Base-by-base conservation (phyloP, 164 flowering plant species). In the Magnolia kwangsiensis region DNA sequence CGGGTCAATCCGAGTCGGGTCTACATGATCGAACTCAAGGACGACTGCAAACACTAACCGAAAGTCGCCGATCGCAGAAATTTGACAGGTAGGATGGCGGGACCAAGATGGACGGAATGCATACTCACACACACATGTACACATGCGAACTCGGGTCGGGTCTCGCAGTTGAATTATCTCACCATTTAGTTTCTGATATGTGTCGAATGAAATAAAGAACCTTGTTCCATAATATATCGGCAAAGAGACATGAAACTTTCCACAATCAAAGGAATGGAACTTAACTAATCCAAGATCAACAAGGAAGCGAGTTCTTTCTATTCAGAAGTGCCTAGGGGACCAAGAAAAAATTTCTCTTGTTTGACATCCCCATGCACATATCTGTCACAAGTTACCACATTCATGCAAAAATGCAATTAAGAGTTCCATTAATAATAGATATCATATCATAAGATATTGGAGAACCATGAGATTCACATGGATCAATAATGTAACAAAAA, bases 301-400 rank as follows among this genome's bases (percentile, higher is more conserved):
- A 50, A 95, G 89, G 81, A 91, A 95, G 49, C n/a, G n/a, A 93
- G 81, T 58, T 89, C 93, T 75, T 93, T 94, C 86, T 91, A 97
- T 13, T 96, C 96, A 45, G 83, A 80, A 6, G 94, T 87, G 77
- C 96, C 99, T 19, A 89, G 87, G 18, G 93, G 86, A 49, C 99
- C 98, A 80, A 96, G 97, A 84, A 96, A 84, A 86, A 96, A 92
- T 78, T 96, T 96, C 83, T 96, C 98, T 45, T 98, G 99, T 72
- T 96, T 96, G 24, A 96, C 97, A 87, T 96, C 99, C 64, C 98
- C 98, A 81, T 96, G 99, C 73, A 96, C 97, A 80, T 90, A 93
- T 67, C 99, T 95, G 81, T 45, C 68, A 58, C n/a, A 51, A 58
- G 18, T 31, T 31, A n/a, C 19, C 66, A 61, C 23, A 8, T 59